A percentile compares a stretch with the other conserved stretches of the same genome.
These are phyloP conservation scores for Fusarium brachygibbosum DNA, from an alignment of 2,329 filamentous ascomycete species.

Conservation along the genomic window DNA sequence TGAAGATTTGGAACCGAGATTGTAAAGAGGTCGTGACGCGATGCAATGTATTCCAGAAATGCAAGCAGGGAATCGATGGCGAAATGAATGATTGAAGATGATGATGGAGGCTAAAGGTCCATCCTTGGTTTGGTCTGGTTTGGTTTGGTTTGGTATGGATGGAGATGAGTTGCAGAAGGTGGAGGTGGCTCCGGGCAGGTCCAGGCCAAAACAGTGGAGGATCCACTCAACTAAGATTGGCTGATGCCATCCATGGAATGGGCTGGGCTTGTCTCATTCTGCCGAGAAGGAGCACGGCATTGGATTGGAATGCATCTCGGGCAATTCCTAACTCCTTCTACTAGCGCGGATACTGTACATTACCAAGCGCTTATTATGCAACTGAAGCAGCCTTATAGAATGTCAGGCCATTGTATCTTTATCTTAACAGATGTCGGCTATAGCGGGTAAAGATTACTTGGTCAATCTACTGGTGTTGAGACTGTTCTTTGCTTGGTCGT, in stretches of 20 bases:
- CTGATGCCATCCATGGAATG: slow-evolving; percentile 13
- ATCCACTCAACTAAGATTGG: slow-evolving; percentile 26
- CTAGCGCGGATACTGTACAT: background rate
- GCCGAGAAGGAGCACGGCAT: slow-evolving; percentile 13
- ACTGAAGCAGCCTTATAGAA: slow-evolving; percentile 9
- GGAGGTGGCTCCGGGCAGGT: slow-evolving; percentile 16
- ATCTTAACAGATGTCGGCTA: background rate
- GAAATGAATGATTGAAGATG: slow-evolving; percentile 27
- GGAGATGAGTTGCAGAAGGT: slow-evolving; percentile 26
- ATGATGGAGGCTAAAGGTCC: slow-evolving; percentile 20
- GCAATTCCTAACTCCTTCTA: slow-evolving; percentile 10
- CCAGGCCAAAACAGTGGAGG: slow-evolving; percentile 16
- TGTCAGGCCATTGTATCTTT: too few species aligned
- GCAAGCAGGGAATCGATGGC: background rate
- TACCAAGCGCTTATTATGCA: slow-evolving; percentile 17
- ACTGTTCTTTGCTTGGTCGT: background rate
- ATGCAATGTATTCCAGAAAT: slow-evolving; percentile 13
- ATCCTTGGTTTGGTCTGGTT: background rate
- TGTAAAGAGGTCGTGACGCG: background rate
- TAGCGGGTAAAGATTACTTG: background rate
- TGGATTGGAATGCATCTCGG: background rate
- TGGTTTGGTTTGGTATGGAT: slow-evolving; percentile 9
- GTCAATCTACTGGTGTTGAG: background rate
- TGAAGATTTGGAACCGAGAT: background rate
- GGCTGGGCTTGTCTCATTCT: slow-evolving; percentile 20